Percentiles rank a stretch among this genome's conserved stretches.
phyloP scores from a whole-genome alignment of 495 filamentous ascomycete species.

The Hypoxylon fuscum region DNA sequence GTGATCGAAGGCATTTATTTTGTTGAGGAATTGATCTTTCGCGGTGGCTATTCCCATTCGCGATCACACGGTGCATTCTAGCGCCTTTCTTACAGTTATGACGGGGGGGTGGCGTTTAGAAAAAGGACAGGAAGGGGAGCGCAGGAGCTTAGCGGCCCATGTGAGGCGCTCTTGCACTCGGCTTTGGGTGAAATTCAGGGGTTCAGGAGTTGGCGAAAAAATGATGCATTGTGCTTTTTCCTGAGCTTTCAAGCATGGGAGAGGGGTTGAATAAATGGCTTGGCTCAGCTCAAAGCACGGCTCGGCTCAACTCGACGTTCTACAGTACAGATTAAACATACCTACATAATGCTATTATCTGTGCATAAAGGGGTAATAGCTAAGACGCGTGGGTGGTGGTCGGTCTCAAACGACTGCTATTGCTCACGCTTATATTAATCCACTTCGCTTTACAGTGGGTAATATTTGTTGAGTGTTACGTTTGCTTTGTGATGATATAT shows the following conservation, averaged over 20 bases:
- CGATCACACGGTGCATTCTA: not conserved
- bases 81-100: not conserved
- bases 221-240: not conserved
- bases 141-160: too few relatives aligned
- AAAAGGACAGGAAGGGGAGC: not conserved
- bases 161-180: not conserved
- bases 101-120: conserved; percentile 14
- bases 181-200: not conserved
- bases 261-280: not conserved
- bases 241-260: conserved; percentile 1
- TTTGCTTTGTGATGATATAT: too few relatives aligned
- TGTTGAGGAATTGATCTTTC: not conserved
- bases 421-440: not conserved
- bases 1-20: not conserved
- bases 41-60: not conserved
- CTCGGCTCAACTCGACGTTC: too few relatives aligned
- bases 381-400: not conserved
- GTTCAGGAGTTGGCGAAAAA: conserved; percentile 3
- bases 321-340: too few relatives aligned
- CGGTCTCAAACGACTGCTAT: too few relatives aligned
- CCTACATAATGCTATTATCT: not conserved
- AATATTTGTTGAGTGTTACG: too few relatives aligned
- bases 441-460: not conserved
- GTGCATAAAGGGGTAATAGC: conserved; percentile 2
- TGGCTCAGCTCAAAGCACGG: too few relatives aligned